Conservation (phyloP, 2,329 filamentous ascomycete genomes). For the Fusarium dimerum region DNA sequence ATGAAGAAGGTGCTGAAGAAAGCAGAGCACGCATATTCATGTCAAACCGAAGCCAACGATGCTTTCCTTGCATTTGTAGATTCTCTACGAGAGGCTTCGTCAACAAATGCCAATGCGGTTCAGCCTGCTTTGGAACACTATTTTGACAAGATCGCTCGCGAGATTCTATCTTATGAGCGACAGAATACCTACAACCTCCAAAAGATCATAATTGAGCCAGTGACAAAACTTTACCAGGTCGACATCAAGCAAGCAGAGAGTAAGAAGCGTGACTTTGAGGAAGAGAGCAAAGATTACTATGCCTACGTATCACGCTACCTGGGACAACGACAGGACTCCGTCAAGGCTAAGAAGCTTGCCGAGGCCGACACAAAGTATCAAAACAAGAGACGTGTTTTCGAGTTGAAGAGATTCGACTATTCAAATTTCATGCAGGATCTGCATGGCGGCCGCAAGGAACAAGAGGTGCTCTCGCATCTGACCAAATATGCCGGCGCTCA, state of each 20-base stretch:
- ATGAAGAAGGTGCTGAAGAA: slow-evolving; percentile 97
- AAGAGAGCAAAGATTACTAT: slow-evolving; percentile 98
- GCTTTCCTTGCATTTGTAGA: slow-evolving; percentile 81
- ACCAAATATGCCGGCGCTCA: slow-evolving; percentile 94
- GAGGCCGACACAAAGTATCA: slow-evolving; percentile 98
- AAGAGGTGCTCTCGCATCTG: slow-evolving; percentile 91
- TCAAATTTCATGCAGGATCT: slow-evolving; percentile 99
- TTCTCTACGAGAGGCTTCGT: slow-evolving; percentile 81
- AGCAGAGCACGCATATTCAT: slow-evolving; percentile 82
- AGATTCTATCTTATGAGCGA: slow-evolving; percentile 85
- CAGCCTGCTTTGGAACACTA: slow-evolving; percentile 96
- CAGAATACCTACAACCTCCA: slow-evolving; percentile 84
- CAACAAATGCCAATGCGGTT: slow-evolving; percentile 93
- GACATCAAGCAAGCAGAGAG: slow-evolving; percentile 98
- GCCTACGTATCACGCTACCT: slow-evolving; percentile 92
- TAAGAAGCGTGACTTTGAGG: slow-evolving; percentile 97
- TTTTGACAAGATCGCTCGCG: slow-evolving; percentile 92
- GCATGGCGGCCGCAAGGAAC: slow-evolving; percentile 98
- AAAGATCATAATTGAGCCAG: slow-evolving; percentile 90
- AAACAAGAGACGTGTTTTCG: slow-evolving; percentile 88
- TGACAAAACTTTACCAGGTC: slow-evolving; percentile 86
- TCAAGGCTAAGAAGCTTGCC: slow-evolving; percentile 95
- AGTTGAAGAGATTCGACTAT: slow-evolving; percentile 97
- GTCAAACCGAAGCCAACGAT: slow-evolving; percentile 83
- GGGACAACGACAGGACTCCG: slow-evolving; percentile 91